Base-by-base conservation (phyloP, 1,139 yeast genomes). In the Zygoascus meyerae region DNA sequence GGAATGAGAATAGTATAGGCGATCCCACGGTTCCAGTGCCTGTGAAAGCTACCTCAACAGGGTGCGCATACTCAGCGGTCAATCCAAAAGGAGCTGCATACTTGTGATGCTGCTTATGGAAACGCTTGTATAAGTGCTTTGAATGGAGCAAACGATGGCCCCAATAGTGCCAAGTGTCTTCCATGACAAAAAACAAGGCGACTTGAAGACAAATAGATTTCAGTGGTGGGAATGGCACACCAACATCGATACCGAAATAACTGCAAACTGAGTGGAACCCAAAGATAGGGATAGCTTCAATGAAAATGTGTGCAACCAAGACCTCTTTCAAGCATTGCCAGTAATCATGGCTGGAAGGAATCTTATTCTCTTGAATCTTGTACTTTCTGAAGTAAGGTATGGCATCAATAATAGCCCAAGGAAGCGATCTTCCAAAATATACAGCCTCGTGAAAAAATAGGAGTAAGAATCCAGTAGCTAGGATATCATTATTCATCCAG, bases 31-130 rank as follows among this genome's bases (percentile, higher is more conserved):
- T 90, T 48, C 97, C 97, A 50, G 86, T 77, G 33, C 97, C 97
- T 50, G 92, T 73, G 44, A 89, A 76, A 72, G 89, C 80, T 21
- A 92, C 95, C 70, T 90, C 97, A 31, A 83, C 73, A 3, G 97
- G 97, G 62, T 90, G 97, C 7, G 97, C 97, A 64, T 90, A 90
- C 68, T 90, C 97, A 21, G 97, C 97, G 46, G 97, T 83, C 52
- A 90, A 73, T 17, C 97, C 97, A 64, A 90, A 90, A 30, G 97
- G 97, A 35, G 97, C 97, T 26, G 97, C 95, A 64, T 89, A 90
- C 66, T 89, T 81, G 69, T 90, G 97, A 69, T 90, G 97, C 71
- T 86, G 95, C 71, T 90, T 90, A 73, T 90, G 97, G 58, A 90
- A 86, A 65, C 83, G 77, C 70, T 85, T 86, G 76, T 90, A 90